Evolutionary conservation across 2,329 filamentous ascomycete genomes (phyloP), one percentile per base, ranked within the genome.

Genomic region (Calonectria pseudoreteaudii): DNA sequence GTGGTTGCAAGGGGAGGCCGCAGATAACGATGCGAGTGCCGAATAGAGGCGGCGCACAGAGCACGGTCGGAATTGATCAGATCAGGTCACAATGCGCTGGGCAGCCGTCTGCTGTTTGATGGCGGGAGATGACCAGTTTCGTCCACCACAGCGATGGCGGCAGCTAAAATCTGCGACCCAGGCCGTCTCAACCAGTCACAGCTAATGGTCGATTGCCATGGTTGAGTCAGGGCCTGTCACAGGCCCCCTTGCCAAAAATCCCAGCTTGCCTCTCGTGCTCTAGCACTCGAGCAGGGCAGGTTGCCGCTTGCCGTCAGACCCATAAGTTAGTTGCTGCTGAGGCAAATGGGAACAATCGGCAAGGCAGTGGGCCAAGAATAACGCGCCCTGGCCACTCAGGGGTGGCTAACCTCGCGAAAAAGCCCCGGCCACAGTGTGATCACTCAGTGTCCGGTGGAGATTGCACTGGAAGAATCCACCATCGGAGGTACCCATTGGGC

Each of bases 41-140:
- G 68, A 49, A 38, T 66, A 52, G 28, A 60, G 50, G 52, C 64
- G 18, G 36, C 64, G 69, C 66, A 31, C 44, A 68, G 67, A 65
- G 75, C 47, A 30, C 65, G 66, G 58, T 66, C 18, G 50, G 56
- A 49, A 31, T 56, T 47, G 58, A 60, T 72, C 68, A 73, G 71
- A n/a, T 60, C 41, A 52, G 68, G 64, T 58, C 49, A 65, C 31
- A 53, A 67, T 71, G 65, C 18, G 52, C 56, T 64, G 68, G 64
- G 62, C 70, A 69, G 68, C 23, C 68, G 64, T 68, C 66, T 69
- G 66, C 66, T 66, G 66, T 66, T 66, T 56, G 50, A 73, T 31
- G 31, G 53, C 28, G 65, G 68, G 58, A 74, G 70, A 70, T 75
- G 68, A 70, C 70, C 68, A 76, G 73, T 79, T 79, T 71, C 53